Conservation (phyloP, 1,139 yeast genomes). For the Nakaseomyces kungkrabaensis region DNA sequence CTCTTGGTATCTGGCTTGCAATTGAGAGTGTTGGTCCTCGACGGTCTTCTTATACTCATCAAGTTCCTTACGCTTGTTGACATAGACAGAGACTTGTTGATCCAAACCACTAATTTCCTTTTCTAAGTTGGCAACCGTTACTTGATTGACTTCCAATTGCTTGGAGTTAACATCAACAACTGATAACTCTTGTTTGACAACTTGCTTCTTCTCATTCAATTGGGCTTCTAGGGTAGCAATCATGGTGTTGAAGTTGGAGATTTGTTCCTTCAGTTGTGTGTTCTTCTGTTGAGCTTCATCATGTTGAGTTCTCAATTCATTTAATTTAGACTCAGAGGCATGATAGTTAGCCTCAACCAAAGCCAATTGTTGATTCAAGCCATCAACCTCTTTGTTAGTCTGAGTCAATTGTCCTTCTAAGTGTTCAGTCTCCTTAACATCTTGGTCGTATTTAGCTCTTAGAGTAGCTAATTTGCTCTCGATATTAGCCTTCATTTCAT, state of each 20-base stretch:
- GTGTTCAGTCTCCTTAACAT: constrained; percentile 62
- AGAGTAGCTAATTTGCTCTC: constrained; percentile 58
- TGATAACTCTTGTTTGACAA: constrained; percentile 51
- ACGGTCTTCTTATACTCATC: constrained; percentile 31
- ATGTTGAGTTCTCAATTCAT: constrained; percentile 48
- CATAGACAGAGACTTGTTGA: constrained; percentile 21
- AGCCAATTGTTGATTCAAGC: constrained; percentile 64
- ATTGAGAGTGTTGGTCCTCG: constrained; percentile 32
- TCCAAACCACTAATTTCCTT: constrained; percentile 40
- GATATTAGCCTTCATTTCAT: constrained; percentile 58
- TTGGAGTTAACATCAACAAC: constrained; percentile 56
- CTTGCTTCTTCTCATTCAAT: constrained; percentile 41
- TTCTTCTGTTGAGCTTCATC: constrained; percentile 63
- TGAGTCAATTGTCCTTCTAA: constrained; percentile 51
- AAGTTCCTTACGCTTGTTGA: constrained; percentile 31
- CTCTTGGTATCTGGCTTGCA: constrained; percentile 31
- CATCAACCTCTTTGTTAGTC: constrained; percentile 61
- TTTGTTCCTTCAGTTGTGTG: constrained; percentile 52
- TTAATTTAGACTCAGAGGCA: constrained; percentile 59
- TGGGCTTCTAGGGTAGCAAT: constrained; percentile 49
- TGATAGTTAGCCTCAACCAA: constrained; percentile 75
- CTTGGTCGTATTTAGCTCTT: constrained; percentile 66
- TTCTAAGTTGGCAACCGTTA: constrained; percentile 35
- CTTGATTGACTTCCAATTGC: constrained; percentile 54
- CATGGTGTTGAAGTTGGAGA: constrained; percentile 60